Base-by-base conservation (phyloP, 768 basidiomycete genomes). In the Plicaturopsis crispa region DNA sequence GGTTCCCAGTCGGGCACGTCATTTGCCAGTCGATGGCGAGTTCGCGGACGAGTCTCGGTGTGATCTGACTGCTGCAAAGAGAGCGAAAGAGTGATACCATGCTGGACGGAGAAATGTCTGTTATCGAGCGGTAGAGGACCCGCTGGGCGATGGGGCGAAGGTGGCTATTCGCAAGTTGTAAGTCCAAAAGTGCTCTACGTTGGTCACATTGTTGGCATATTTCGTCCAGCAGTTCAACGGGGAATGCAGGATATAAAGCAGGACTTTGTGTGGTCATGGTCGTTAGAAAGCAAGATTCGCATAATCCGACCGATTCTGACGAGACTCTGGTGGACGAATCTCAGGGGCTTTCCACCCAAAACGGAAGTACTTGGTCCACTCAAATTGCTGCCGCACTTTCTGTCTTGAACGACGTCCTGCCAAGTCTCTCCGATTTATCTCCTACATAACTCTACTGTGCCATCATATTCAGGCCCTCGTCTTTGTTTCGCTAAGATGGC, bases 11-110 rank as follows among this genome's bases (percentile, higher is more conserved):
- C n/a, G 71, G 65, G 28, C 42, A 38, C 37, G 56, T 53, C 2
- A 39, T 34, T 33, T 47, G 40, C 56, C 69, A 65, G 45, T 72
- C 63, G 26, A 82, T 45, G n/a, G 65, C 62, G 34, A 80, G 59
- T 1, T 48, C 50, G 21, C 67, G 68, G 23, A 79, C 73, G 32
- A 70, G 52, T 2, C 47, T 47, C 2, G 65, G 54, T 12, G 71
- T 51, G n/a, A 51, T 18, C 0, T 63, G 47, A 35, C 62, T 69
- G 1, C 44, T 45, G n/a, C 61, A 48, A 24, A 78, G 63, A 0
- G 59, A 58, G 16, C 52, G 57, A 38, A 77, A 47, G 38, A 73
- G 70, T 3, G 31, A 44, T 1, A 74, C 35, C 18, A 60, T 50
- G 4, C 50, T 51, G 5, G 23, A 42, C 0, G 67, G 53, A 0